These are phyloP conservation scores for Withania somnifera DNA, from an alignment of 305 asterid genomes.

Conservation along the genomic window DNA sequence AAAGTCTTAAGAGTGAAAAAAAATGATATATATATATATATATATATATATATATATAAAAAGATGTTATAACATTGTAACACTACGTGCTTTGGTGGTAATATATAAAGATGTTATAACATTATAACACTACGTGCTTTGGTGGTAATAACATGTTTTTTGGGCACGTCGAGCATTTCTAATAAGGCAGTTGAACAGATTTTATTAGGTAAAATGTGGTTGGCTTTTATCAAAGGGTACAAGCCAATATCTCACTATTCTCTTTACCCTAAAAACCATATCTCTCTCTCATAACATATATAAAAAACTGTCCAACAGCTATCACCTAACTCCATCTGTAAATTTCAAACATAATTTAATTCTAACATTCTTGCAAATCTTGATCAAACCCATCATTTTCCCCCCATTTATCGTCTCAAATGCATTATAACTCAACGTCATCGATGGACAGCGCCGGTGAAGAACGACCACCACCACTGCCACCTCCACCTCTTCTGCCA, in stretches of 20 bases:
- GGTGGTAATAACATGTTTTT: slow-evolving; percentile 3
- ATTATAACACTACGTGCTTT: not conserved
- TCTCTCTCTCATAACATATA: not conserved
- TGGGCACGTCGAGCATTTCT: slow-evolving; percentile 10
- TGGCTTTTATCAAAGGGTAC: slow-evolving; percentile 15
- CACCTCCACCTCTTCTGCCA: not conserved
- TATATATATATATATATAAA: too few relatives aligned
- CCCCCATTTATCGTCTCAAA: not conserved
- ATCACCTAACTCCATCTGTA: slow-evolving; percentile 8
- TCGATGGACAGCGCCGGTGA: not conserved
- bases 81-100: not conserved
- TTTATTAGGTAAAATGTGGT: slow-evolving; percentile 22
- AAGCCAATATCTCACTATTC: not conserved
- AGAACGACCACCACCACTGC: not conserved
- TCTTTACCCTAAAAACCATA: not conserved
- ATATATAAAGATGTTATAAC: not conserved
- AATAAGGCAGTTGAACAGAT: slow-evolving; percentile 36
- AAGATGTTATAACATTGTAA: not conserved
- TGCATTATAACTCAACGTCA: not conserved
- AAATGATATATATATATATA: too few relatives aligned
- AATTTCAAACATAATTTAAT: slow-evolving; percentile 1
- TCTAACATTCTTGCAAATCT: slow-evolving; percentile 2
- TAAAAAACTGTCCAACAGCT: slow-evolving; percentile 10
- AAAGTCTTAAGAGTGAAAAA: not conserved
- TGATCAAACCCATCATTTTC: not conserved